Base-by-base conservation (phyloP, 2,329 filamentous ascomycete genomes). In the Cyanodermella asteris region DNA sequence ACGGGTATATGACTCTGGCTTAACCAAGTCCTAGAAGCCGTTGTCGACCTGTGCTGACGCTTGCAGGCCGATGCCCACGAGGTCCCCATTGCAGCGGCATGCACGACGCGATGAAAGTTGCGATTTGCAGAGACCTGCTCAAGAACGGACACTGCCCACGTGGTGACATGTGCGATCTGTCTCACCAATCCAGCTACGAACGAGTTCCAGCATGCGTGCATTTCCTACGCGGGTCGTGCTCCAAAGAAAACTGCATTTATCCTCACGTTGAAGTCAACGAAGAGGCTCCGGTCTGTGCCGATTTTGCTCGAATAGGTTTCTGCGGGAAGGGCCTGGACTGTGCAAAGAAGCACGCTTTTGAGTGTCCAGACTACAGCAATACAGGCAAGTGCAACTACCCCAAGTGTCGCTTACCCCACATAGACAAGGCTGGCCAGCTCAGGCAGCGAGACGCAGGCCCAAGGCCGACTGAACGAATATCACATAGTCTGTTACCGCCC, bases 291-390 rank as follows among this genome's bases (percentile, higher is more conserved):
- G 77, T 93, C 23, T 97, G 87, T 53, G 65, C 70, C 38, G 53
- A 66, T 12, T 94, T 97, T 55, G 84, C 77, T 15, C 66, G 70
- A 27, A 64, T 82, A 41, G 84, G 87, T 26, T 94, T 81, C 49
- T 94, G 87, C 55, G 71, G 75, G 32, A 76, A 75, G 45, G 87
- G 84, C 31, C 61, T 63, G 28, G 51, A 59, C 28, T 94, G 87
- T 50, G 51, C 65, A 31, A 69, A 87, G 34, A 73, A 81, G 32
- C 87, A 97, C 54, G 73, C 84, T 29, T 73, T 74, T 51, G 84
- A 94, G 49, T 94, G 87, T 49, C 84, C 87, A 33, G 76, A 91
- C 46, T 93, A 90, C 56, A 77, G 78, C 61, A 91, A 91, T 51
- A 78, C 66, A 31, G 84, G 84, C 40, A 57, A 60, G 33, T 97